phyloP scores from a whole-genome alignment of 208 protist species.

The Polymyxa betae region DNA sequence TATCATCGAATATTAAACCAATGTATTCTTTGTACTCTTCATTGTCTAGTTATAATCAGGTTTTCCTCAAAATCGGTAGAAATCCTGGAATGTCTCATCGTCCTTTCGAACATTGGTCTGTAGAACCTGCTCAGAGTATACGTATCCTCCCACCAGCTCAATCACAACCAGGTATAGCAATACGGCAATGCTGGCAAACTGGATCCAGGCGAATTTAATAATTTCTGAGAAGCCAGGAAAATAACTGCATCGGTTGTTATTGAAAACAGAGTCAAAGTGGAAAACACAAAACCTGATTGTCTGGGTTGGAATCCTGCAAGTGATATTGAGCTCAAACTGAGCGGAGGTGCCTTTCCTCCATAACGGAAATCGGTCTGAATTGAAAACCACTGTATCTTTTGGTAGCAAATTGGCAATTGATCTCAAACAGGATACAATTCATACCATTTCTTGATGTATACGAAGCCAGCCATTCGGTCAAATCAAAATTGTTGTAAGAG shows the following conservation, averaged over 20 bases:
- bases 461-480: background rate
- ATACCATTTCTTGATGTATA: slow-evolving; percentile 3
- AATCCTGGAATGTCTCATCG: background rate
- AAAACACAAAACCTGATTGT: background rate
- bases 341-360: background rate
- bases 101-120: slow-evolving; percentile 8
- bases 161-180: background rate
- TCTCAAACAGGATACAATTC: background rate
- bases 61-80: slow-evolving; percentile 7
- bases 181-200: background rate
- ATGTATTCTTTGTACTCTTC: background rate
- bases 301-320: background rate
- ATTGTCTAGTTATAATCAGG: too few species aligned
- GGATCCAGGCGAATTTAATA: slow-evolving; percentile 42
- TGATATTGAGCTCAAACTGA: slow-evolving; percentile 15
- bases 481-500: slow-evolving; percentile 12
- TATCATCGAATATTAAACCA: slow-evolving; percentile 29
- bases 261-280: background rate
- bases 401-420: background rate
- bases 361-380: background rate
- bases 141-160: background rate
- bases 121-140: slow-evolving; percentile 19
- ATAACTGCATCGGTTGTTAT: background rate
- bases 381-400: slow-evolving; percentile 21
- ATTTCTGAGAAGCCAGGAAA: background rate